Conservation (phyloP, 495 filamentous ascomycete genomes). For the Penicillium salamii region DNA sequence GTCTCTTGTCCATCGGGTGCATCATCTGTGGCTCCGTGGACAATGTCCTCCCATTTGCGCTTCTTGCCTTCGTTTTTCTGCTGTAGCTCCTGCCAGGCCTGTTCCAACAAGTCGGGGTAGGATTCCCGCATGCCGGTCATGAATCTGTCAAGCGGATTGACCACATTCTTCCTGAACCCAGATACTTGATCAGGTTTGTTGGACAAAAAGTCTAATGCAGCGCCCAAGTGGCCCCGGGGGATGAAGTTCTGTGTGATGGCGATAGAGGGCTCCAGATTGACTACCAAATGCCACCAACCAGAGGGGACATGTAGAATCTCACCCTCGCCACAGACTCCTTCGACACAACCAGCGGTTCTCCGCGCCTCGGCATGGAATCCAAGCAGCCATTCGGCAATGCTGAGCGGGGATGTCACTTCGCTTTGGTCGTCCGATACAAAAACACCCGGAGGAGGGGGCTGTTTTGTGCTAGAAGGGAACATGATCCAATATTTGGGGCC, state of each 20-base stretch:
- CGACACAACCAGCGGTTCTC: conserved; percentile 70
- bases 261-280: conserved; percentile 79
- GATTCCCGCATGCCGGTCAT: conserved; percentile 61
- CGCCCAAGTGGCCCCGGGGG: conserved; percentile 67
- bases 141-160: conserved; percentile 74
- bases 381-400: conserved; percentile 93
- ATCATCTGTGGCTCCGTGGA: conserved; percentile 44
- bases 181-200: conserved; percentile 83
- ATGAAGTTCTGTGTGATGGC: conserved; percentile 98
- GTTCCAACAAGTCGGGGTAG: conserved; percentile 63
- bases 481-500: conserved; percentile 99
- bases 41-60: conserved; percentile 81
- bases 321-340: conserved; percentile 82
- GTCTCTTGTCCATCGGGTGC: conserved; percentile 42
- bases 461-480: conserved; percentile 67
- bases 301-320: conserved; percentile 91
- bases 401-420: conserved; percentile 91
- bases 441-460: conserved; percentile 76
- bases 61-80: conserved; percentile 62
- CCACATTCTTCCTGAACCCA: conserved; percentile 73
- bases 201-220: conserved; percentile 76
- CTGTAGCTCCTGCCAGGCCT: conserved; percentile 62
- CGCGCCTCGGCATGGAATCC: conserved; percentile 89
- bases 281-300: conserved; percentile 96
- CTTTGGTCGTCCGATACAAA: conserved; percentile 89